Evolutionary conservation across 345 rosid species (phyloP).

Genomic region (Eucalyptus sp.): DNA sequence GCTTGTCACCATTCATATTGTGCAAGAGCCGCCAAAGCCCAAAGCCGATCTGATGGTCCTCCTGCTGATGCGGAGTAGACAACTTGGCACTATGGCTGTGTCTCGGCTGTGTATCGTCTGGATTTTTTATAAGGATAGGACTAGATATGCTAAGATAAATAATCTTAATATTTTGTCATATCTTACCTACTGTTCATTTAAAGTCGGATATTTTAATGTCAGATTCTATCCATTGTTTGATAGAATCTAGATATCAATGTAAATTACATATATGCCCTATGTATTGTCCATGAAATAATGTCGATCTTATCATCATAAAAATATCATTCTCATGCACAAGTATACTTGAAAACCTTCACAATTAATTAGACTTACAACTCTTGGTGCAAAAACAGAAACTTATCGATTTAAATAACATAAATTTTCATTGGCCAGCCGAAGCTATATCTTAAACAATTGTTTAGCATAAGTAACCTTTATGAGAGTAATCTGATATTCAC

Average conservation of each 20-base stretch:
- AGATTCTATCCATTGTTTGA: background rate
- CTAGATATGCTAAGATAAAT: accelerated
- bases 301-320: background rate
- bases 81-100: background rate
- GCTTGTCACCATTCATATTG: background rate
- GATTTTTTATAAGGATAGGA: accelerated
- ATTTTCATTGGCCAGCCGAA: background rate
- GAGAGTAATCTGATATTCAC: background rate
- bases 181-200: background rate
- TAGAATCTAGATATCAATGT: background rate
- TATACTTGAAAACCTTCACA: background rate
- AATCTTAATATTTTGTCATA: no score
- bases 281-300: background rate
- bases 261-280: background rate
- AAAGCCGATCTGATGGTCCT: background rate
- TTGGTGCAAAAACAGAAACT: background rate
- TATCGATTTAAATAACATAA: background rate
- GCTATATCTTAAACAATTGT: background rate
- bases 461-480: background rate
- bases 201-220: background rate
- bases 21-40: background rate
- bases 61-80: background rate
- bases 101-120: no score
- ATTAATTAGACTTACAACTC: background rate
- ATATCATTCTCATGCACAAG: background rate